Percentiles rank a stretch among this genome's conserved stretches.
phyloP scores from a whole-genome alignment of 2,329 filamentous ascomycete species.

The Daldinia sp. region DNA sequence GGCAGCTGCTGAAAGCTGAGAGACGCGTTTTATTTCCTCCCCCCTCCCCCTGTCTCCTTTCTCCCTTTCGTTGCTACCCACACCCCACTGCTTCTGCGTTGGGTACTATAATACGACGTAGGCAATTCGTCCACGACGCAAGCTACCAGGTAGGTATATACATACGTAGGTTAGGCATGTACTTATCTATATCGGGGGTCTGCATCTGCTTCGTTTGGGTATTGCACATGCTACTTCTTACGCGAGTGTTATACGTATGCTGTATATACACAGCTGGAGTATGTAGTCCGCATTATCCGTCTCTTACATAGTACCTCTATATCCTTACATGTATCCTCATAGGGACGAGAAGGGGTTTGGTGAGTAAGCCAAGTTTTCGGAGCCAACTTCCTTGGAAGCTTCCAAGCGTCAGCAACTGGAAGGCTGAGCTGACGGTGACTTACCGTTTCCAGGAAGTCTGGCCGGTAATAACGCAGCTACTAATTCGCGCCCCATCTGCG shows the following conservation, averaged over 20 bases:
- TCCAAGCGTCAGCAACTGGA: conserved; percentile 36
- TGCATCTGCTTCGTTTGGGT: conserved; percentile 16
- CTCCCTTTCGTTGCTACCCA: conserved; percentile 5
- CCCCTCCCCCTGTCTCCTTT: not conserved
- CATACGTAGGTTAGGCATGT: too few species aligned
- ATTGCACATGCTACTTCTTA: conserved; percentile 4
- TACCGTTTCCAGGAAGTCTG: conserved; percentile 26
- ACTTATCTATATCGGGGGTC: not conserved
- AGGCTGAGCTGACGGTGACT: conserved; percentile 32
- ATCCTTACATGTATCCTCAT: not conserved
- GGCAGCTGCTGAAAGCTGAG: conserved; percentile 24
- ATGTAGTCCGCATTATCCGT: not conserved
- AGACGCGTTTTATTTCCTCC: conserved; percentile 8
- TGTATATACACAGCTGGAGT: not conserved
- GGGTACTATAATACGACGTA: conserved; percentile 23
- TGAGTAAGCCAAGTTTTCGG: conserved; percentile 12
- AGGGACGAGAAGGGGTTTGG: conserved; percentile 8
- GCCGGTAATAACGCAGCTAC: conserved; percentile 24
- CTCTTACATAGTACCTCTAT: not conserved
- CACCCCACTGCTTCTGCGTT: conserved; percentile 11
- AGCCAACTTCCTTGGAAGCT: conserved; percentile 9
- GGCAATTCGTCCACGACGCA: conserved; percentile 5
- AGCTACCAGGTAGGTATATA: too few species aligned
- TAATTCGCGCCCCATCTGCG: conserved; percentile 8
- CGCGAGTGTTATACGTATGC: too few species aligned